Base-by-base conservation (phyloP, 1,139 yeast genomes). In the Hansenula lynferdii region DNA sequence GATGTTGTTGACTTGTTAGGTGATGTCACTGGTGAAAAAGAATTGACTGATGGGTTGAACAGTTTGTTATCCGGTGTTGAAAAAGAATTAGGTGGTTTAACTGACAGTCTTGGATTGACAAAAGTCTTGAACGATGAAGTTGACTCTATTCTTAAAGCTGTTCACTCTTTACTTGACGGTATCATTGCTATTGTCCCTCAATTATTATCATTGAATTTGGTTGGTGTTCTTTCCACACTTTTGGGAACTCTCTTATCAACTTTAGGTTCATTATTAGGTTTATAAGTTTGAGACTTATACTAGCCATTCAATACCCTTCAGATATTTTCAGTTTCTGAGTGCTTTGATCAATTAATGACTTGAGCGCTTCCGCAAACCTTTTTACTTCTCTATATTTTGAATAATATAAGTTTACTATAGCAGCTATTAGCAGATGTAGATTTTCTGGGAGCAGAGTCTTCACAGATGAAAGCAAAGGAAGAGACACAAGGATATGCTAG, bases 221-320 rank as follows among this genome's bases (percentile, higher is more conserved):
- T 31, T 30, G 48, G 47, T 38, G 41, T 43, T 30, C 43, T 44
- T 24, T 35, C 41, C 15, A 27, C 42, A 22, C 36, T 45, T 28
- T 18, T 44, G 18, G 41, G 41, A 36, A 44, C 45, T 32, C 29
- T 40, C 17, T 14, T 36, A 10, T 9, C 28, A 21, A 25, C 37
- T 37, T 31, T 45, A 35, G 36, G 38, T 12, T 28, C 36, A 15
- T 20, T 47, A 19, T 27, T 42, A 27, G 19, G 31, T 24, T 28
- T 31, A 31, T 25, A 40, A 32, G 18, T 28, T 29, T 28, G 25
- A 18, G 18, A 38, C 25, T 24, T 32, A 14, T 25, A 10, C 8
- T 6, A 12, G 18, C 11, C 19, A 9, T 7, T 27, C 7, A 27
- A 8, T 25, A 30, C 23, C 16, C 14, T 25, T 23, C 26, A 31